Base-by-base conservation (phyloP, 805 yeast species). In the Blastobotrys mokoenaii region DNA sequence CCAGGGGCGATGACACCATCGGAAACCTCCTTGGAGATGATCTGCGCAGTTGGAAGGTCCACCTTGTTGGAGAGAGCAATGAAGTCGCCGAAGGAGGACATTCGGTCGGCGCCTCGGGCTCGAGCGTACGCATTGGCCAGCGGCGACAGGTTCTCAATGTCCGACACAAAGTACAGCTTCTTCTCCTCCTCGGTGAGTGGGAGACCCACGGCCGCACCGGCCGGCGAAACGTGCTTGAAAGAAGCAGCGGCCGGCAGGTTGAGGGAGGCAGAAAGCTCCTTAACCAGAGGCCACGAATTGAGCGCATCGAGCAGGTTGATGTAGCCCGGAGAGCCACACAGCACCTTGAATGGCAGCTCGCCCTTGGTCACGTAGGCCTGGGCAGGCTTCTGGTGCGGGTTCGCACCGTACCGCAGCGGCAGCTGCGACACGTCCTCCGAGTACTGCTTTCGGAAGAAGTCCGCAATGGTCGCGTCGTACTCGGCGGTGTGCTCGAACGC, bases 1-100 rank as follows among this genome's bases (percentile, higher is more conserved):
- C 96, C 97, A 57, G 98, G 98, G 33, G 98, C 98, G 73, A 93
- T 87, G 50, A 93, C 95, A 76, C 98, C 98, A 66, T 93, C 98
- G 37, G 94, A 82, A 42, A 93, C 98, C 73, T 93, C 98, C 70
- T 86, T 87, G 46, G 97, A 84, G 65, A 93, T 93, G 69, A 93
- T 90, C 69, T 84, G 83, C 46, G 98, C 98, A 49, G 98, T 93
- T 62, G 96, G 87, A 45, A 84, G 72, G 67, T 93, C 98, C 56
- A 93, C 98, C 68, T 84, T 85, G 75, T 90, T 90, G 51, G 97
- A 88, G 54, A 93, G 75, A 40, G 98, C 98, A 61, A 93, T 93
- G 76, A 88, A 93, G 70, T 93, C 98, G 64, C 98, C 98, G 65
- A 93, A 93, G 11, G 96, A 85, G 4, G 97, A 89, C 98, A 93